phyloP scores from a whole-genome alignment of 768 basidiomycete species.

The Leccinum disarticulatum region DNA sequence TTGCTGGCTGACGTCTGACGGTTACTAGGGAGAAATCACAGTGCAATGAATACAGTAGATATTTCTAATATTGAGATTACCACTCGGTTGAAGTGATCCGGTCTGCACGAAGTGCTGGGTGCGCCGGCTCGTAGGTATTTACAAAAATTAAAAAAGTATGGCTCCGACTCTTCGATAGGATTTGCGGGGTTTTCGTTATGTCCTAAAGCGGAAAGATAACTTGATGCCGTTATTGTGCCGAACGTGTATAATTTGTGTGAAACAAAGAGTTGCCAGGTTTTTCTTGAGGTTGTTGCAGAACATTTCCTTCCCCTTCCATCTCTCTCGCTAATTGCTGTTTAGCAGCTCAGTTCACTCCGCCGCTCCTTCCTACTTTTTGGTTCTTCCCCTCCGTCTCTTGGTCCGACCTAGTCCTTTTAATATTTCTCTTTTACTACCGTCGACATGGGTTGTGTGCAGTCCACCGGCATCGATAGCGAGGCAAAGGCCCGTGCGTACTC shows the following conservation, averaged over 20 bases:
- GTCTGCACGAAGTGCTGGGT: neutral
- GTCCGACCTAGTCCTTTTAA: conserved; percentile 4
- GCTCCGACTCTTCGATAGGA: neutral
- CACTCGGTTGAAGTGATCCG: conserved; percentile 1
- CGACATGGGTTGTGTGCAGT: conserved; percentile 75
- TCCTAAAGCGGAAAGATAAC: conserved; percentile 13
- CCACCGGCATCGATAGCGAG: conserved; percentile 69
- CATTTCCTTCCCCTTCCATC: conserved; percentile 11
- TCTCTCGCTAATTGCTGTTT: conserved; percentile 26
- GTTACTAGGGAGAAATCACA: neutral
- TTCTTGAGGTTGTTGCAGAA: conserved; percentile 7
- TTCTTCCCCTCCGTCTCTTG: conserved; percentile 7
- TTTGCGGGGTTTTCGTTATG: conserved; percentile 18
- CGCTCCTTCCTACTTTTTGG: conserved; percentile 24
- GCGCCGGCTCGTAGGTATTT: neutral
- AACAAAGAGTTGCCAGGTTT: conserved; percentile 5
- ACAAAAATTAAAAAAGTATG: neutral
- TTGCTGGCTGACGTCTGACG: conserved; percentile 6
- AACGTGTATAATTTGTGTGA: conserved; percentile 17
- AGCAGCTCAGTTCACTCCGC: conserved; percentile 10
- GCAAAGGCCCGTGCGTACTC: conserved; percentile 74
- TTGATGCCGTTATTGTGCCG: conserved; percentile 20
- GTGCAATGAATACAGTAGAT: neutral
- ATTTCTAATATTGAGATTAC: neutral
- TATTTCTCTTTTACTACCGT: conserved; percentile 3